Evolutionary conservation across 139 green algal species (phyloP).

Genomic region (Parachlorella kessleri): DNA sequence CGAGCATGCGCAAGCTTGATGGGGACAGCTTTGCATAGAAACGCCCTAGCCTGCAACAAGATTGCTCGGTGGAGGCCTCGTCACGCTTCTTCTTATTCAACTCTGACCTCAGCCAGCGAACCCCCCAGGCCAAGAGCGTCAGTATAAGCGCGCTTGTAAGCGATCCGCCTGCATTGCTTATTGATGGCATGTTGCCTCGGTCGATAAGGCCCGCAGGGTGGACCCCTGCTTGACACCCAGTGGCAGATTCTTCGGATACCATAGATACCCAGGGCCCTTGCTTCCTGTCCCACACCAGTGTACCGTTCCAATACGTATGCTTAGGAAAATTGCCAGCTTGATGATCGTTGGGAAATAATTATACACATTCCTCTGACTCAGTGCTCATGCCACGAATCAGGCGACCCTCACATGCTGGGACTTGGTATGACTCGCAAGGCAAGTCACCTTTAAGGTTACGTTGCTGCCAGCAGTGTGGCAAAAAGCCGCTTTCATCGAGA

Average conservation of each 20-base stretch:
- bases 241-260: too few relatives aligned
- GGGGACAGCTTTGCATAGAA: slow-evolving; percentile 39
- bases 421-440: slow-evolving; percentile 73
- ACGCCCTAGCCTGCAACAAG: not conserved
- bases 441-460: not conserved
- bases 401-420: slow-evolving; percentile 61
- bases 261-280: too few relatives aligned
- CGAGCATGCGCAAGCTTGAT: slow-evolving; percentile 38
- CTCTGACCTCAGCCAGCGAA: slow-evolving; percentile 51
- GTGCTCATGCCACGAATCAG: not conserved
- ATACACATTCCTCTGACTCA: too few relatives aligned
- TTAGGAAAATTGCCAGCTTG: too few relatives aligned
- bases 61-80: not conserved
- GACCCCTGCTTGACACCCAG: too few relatives aligned
- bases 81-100: slow-evolving; percentile 19
- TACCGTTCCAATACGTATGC: too few relatives aligned
- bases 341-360: too few relatives aligned
- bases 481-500: too few relatives aligned
- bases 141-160: slow-evolving; percentile 59
- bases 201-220: too few relatives aligned
- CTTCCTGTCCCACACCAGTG: too few relatives aligned
- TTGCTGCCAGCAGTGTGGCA: not conserved
- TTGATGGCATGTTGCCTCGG: slow-evolving; percentile 43
- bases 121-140: slow-evolving; percentile 63
- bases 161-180: slow-evolving; percentile 64